Base-by-base conservation (phyloP, 23 red algal genomes). In the Gracilaria gracilis region DNA sequence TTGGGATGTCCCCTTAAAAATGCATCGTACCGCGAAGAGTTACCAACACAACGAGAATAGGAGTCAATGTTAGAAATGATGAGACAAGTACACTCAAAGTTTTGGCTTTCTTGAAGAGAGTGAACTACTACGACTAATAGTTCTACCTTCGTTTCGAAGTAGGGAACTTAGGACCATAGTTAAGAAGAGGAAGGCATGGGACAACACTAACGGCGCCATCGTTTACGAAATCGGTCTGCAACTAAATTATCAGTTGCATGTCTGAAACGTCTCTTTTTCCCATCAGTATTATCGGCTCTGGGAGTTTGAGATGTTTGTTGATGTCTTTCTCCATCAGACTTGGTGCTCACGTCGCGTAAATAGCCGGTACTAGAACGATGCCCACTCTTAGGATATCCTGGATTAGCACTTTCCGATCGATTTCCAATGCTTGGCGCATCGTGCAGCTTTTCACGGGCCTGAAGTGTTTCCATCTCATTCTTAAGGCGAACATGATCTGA, bases 201-300 rank as follows among this genome's bases (percentile, higher is more conserved):
- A 49, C 71, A 0, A 34, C 7, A 7, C 48, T 81, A 80, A 20
- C 87, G 87, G 7, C 87, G 46, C 87, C 87, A 90, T 39, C 87
- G 72, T 75, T 90, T 90, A 42, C 75, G 71, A 58, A 90, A 90
- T 17, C 87, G 87, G 16, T 90, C 87, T 65, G 74, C 87, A 33
- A 79, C 73, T 33, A 90, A 44, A 38, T 64, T 46, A 71, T 90
- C 87, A 15, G 87, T 67, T 28, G 87, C 87, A 31, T 65, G 53
- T 51, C 61, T 59, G 20, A 76, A 79, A 77, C 87, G 66, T 47
- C 54, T 4, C 31, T 88, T 85, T 36, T 85, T 69, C 58, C 51
- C 29, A 47, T 67, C 61, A 17, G 11, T 8, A 77, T 20, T 69
- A 38, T 37, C 64, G 32, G 31, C 31, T 69, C 2, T 9, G 16